Base-by-base conservation (phyloP, 1,139 yeast genomes). In the Yamadazyma sp. region DNA sequence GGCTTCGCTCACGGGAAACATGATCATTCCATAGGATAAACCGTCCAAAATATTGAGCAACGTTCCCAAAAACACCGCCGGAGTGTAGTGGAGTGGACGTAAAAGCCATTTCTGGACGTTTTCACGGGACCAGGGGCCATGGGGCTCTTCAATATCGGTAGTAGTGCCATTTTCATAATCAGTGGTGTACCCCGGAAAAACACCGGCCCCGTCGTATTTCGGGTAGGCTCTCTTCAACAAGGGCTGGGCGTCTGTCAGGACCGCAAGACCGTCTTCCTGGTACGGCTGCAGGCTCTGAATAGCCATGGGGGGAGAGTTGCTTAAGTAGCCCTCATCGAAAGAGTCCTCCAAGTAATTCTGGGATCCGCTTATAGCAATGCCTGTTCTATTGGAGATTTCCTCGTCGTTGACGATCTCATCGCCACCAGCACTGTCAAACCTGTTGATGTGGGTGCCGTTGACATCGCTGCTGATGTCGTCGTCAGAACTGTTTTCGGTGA, bases 21-120 rank as follows among this genome's bases (percentile, higher is more conserved):
- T 80, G 54, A 92, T 90, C 97, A 92, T 90, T 33, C 98, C 98
- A 57, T 92, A 92, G 0, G 96, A 88, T 36, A 92, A 71, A 0
- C 96, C 98, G 61, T 92, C 98, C 39, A 92, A 73, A 35, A 92
- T 85, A 55, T 92, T 92, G 34, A 92, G 69, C 34, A 92, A 64
- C 0, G 89, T 72, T 0, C 98, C 98, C 30, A 92, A 66, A 33
- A 88, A 76, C 6, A 90, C 96, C 0, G 96, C 82, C 0, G 95
- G 94, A 2, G 80, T 41, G 52, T 74, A 80, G n/a, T 65, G 49
- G 3, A 75, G 41, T 0, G 84, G 82, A 44, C 59, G 61, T 3
- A 57, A 29, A 6, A 73, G 6, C 28, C 29, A 45, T 43, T 37
- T 46, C 15, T n/a, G 10, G 31, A 27, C 15, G 3, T 15, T 15